Evolutionary conservation across 1,284 basidiomycete genomes (phyloP).

Genomic region (Ceratobasidium sp.): DNA sequence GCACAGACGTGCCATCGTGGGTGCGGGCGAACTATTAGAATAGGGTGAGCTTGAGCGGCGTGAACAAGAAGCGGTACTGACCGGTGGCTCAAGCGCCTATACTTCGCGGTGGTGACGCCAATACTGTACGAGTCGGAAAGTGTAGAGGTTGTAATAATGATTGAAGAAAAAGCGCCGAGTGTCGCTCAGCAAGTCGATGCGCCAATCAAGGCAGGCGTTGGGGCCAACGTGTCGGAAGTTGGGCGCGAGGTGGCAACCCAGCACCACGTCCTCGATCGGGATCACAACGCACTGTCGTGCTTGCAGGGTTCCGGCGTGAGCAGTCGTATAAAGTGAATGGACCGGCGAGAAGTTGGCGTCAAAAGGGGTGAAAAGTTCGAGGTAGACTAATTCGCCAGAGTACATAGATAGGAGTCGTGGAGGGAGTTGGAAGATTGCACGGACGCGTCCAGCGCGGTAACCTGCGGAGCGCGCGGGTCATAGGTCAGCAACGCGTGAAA

Average conservation of each 20-base stretch:
- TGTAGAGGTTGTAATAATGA: not conserved
- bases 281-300: not conserved
- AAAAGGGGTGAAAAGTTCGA: not conserved
- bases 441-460: not conserved
- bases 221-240: not conserved
- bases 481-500: no score
- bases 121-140: not conserved
- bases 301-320: not conserved
- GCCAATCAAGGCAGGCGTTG: not conserved
- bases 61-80: no score
- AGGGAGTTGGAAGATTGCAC: not conserved
- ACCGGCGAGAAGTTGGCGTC: not conserved
- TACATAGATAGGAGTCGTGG: not conserved
- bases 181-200: not conserved
- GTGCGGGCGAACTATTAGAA: no score
- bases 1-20: no score
- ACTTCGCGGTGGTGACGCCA: not conserved
- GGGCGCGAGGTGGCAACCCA: not conserved
- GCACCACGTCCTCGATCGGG: not conserved
- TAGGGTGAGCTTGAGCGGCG: no score
- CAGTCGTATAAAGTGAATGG: not conserved
- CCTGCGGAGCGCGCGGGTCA: not conserved
- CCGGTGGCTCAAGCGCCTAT: no score
- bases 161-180: not conserved
- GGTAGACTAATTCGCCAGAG: not conserved